Conservation (phyloP, 2,329 filamentous ascomycete species). For the Exophiala alcalophila region DNA sequence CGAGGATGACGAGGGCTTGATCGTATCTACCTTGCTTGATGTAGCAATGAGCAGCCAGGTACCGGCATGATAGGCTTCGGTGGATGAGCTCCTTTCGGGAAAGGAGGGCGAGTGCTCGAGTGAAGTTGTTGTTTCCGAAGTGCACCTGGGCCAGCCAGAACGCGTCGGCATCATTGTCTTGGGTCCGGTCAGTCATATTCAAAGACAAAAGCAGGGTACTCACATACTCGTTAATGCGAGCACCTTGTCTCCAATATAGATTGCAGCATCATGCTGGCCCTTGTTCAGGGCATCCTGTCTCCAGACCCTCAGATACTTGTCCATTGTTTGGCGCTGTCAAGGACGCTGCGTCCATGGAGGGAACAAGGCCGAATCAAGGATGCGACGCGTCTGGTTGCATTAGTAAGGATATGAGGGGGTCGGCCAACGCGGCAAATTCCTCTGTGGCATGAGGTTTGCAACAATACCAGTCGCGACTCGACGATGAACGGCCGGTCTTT, state of each 20-base stretch:
- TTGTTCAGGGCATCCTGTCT: slow-evolving; percentile 92
- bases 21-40: slow-evolving; percentile 90
- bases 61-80: slow-evolving; percentile 81
- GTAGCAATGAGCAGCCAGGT: slow-evolving; percentile 89
- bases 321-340: slow-evolving; percentile 60
- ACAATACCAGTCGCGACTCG: too few species aligned
- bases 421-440: too few species aligned
- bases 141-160: slow-evolving; percentile 99
- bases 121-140: slow-evolving; percentile 93
- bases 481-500: too few species aligned
- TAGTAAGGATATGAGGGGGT: too few species aligned
- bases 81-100: slow-evolving; percentile 76
- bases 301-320: slow-evolving; percentile 91
- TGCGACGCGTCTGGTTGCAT: slow-evolving; percentile 5
- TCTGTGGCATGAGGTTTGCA: too few species aligned
- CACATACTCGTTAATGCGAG: slow-evolving; percentile 82
- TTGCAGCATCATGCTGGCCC: slow-evolving; percentile 92
- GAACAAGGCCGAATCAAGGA: too few species aligned
- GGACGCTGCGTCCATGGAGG: not conserved
- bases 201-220: slow-evolving; percentile 12
- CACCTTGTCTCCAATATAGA: slow-evolving; percentile 96
- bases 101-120: slow-evolving; percentile 81
- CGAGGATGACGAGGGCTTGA: slow-evolving; percentile 79
- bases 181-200: slow-evolving; percentile 9
- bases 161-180: slow-evolving; percentile 88